A percentile compares a stretch with the other conserved stretches of the same genome.
Conservation (phyloP, 2,329 filamentous ascomycete genomes). For the Penicillium verrucosum region DNA sequence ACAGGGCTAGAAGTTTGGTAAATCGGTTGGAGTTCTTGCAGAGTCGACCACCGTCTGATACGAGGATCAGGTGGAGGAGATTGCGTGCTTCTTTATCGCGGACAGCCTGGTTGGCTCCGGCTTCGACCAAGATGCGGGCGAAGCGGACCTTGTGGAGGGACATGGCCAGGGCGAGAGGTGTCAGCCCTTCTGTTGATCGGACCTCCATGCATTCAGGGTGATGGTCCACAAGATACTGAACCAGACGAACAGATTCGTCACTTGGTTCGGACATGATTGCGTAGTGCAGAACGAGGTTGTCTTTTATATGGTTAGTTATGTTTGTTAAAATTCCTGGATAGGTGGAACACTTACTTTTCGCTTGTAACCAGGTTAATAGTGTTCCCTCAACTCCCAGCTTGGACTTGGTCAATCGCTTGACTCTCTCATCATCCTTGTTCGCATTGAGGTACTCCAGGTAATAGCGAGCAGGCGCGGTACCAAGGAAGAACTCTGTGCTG, state of each 20-base stretch:
- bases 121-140: slow-evolving; percentile 60
- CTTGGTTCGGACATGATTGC: slow-evolving; percentile 52
- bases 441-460: slow-evolving; percentile 67
- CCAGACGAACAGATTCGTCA: slow-evolving; percentile 50
- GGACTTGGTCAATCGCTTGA: slow-evolving; percentile 48
- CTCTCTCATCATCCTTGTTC: slow-evolving; percentile 58
- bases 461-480: slow-evolving; percentile 63
- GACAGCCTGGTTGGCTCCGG: slow-evolving; percentile 66
- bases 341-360: slow-evolving; percentile 49
- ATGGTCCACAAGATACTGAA: slow-evolving; percentile 64
- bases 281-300: slow-evolving; percentile 60
- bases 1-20: slow-evolving; percentile 59
- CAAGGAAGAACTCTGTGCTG: slow-evolving; percentile 72
- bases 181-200: slow-evolving; percentile 48
- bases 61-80: slow-evolving; percentile 60
- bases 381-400: slow-evolving; percentile 62
- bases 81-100: slow-evolving; percentile 64
- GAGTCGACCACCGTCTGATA: slow-evolving; percentile 27
- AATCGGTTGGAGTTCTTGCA: slow-evolving; percentile 43
- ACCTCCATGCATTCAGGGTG: slow-evolving; percentile 62
- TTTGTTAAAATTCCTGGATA: background rate
- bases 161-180: slow-evolving; percentile 68
- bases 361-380: slow-evolving; percentile 50
- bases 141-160: slow-evolving; percentile 36
- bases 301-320: slow-evolving; percentile 16